A percentile compares a stretch with the other conserved stretches of the same genome.
Conservation (phyloP, 176 grass and related monocot species). For the Phoenix dactylifera region DNA sequence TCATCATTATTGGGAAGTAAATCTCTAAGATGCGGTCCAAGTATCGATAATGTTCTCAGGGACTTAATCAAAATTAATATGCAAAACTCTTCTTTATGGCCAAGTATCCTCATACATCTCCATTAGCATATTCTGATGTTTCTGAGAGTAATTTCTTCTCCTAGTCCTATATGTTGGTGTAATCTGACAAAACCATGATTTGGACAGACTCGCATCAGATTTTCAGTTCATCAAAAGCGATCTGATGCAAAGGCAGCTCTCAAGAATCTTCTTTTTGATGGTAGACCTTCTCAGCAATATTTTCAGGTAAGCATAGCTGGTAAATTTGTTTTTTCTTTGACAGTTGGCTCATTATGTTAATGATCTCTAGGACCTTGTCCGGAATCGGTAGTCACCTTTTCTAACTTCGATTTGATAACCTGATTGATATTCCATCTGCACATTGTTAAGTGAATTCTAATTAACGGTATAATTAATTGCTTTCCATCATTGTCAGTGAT, state of each 20-base stretch:
- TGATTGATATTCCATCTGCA: too few relatives aligned
- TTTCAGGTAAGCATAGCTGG: slow-evolving; percentile 32
- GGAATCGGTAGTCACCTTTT: slow-evolving; percentile 3
- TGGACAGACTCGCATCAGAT: slow-evolving; percentile 45
- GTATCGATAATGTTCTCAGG: too few relatives aligned
- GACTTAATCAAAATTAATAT: too few relatives aligned
- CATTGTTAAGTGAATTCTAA: too few relatives aligned
- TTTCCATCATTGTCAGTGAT: too few relatives aligned
- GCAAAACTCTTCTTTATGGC: too few relatives aligned
- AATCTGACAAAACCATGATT: slow-evolving; percentile 4
- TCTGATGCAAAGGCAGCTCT: slow-evolving; percentile 55
- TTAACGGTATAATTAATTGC: too few relatives aligned
- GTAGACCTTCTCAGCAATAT: slow-evolving; percentile 13
- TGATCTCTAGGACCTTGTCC: slow-evolving; percentile 7
- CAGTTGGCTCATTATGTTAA: background rate
- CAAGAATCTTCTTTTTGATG: slow-evolving; percentile 57
- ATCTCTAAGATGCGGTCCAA: too few relatives aligned
- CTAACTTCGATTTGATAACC: too few relatives aligned
- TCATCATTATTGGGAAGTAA: too few relatives aligned
- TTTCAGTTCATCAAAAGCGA: slow-evolving; percentile 51
- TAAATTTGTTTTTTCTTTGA: background rate
- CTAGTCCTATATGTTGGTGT: background rate
- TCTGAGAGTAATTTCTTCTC: background rate
- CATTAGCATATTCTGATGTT: too few relatives aligned
- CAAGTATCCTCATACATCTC: too few relatives aligned